Evolutionary conservation across 495 filamentous ascomycete species (phyloP), one percentile per base, ranked within the genome.

Genomic region (Penicillium arizonense): DNA sequence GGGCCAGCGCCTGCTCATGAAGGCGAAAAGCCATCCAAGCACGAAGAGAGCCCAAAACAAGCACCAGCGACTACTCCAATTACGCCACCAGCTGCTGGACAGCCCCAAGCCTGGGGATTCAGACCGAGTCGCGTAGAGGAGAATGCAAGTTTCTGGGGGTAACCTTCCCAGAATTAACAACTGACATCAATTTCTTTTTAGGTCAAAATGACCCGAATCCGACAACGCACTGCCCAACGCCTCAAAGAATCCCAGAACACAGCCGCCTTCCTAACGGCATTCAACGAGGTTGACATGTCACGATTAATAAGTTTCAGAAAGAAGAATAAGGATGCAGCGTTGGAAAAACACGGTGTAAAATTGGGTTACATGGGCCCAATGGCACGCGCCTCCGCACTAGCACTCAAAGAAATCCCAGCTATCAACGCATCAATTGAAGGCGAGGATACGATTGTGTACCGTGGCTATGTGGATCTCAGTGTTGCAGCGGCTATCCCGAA

Each of bases 191-290:
- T 16, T 43, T 4, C 5, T 10, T 50, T 11, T 24, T 37, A 89
- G 86, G 89, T 92, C 62, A 96, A 96, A 79, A 96, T 96, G 91
- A 93, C 93, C 73, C 88, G 91, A 51, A 96, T 96, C 89, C 90
- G 91, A 33, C 80, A 94, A 35, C 83, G 90, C 26, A 96, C 95
- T 50, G 87, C 91, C 26, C 90, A 96, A 74, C 88, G 90, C 49
- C 81, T 96, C 33, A 96, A 96, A 78, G 88, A 96, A 64, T 93
- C 90, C 5, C 90, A 96, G 70, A 94, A 95, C 71, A 94, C 89
- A 4, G 90, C 91, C 33, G 90, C 91, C 12, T 92, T 91, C 20
- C 68, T 96, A 43, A 96, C 91, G 7, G 95, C 91, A 12, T 96
- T 96, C 78, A 93, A 96, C 69, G 91, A 96, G 69, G 90, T 96